These are phyloP conservation scores for Trametes versicolor DNA, from an alignment of 1,284 basidiomycete genomes.

Conservation along the genomic window DNA sequence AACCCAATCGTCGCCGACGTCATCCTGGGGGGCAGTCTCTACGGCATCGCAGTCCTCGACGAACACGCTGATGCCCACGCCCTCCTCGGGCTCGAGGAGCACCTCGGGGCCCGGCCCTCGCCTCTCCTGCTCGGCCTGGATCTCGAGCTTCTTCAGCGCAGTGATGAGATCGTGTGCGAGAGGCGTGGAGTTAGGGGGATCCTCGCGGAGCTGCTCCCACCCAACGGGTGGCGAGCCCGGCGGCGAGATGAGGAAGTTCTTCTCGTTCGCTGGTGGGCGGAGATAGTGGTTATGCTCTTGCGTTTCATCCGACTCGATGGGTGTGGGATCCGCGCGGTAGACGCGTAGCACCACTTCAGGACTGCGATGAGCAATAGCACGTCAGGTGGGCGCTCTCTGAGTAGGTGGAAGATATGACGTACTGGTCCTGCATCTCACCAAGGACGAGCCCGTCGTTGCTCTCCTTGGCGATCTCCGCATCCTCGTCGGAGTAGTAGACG, in stretches of 20 bases:
- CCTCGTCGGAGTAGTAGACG: conserved; percentile 74
- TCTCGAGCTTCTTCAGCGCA: conserved; percentile 73
- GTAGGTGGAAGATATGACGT: conserved; percentile 38
- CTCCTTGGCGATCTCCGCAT: conserved; percentile 72
- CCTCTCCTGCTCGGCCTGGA: conserved; percentile 52
- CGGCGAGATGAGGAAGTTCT: conserved; percentile 98
- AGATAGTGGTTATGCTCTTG: conserved; percentile 64
- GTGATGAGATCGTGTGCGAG: conserved; percentile 91
- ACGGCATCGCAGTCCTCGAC: conserved; percentile 67
- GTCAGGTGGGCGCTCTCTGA: conserved; percentile 21
- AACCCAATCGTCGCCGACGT: conserved; percentile 59
- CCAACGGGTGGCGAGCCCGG: conserved; percentile 98
- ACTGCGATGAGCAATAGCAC: conserved; percentile 43
- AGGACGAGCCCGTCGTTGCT: conserved; percentile 70
- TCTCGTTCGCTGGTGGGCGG: conserved; percentile 81
- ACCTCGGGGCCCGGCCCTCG: conserved; percentile 57
- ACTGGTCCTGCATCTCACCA: conserved; percentile 61
- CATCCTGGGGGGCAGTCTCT: conserved; percentile 40
- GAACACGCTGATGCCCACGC: conserved; percentile 78
- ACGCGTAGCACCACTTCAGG: conserved; percentile 73
- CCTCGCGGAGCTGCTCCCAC: conserved; percentile 94
- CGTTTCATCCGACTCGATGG: conserved; percentile 54
- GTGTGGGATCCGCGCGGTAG: conserved; percentile 82
- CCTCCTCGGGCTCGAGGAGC: conserved; percentile 71
- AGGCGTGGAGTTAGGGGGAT: conserved; percentile 88